Evolutionary conservation across 805 yeast species (phyloP).

Genomic region (Metschnikowia corniflorae): DNA sequence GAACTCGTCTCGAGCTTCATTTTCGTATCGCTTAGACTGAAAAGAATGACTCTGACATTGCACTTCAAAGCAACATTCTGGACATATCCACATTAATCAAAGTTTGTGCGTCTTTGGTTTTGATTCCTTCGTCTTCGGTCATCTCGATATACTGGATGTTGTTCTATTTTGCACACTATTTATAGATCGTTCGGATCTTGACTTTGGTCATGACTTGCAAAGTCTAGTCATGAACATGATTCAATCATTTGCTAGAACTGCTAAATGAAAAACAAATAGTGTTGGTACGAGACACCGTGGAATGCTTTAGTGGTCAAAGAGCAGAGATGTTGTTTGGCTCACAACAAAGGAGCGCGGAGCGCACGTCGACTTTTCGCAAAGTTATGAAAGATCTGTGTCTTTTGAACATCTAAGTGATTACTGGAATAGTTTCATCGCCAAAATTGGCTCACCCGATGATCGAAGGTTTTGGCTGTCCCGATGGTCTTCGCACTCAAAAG

Average conservation of each 20-base stretch:
- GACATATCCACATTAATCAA: constrained; percentile 68
- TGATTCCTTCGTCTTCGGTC: constrained; percentile 60
- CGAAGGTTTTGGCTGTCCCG: constrained; percentile 56
- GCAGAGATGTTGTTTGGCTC: constrained; percentile 65
- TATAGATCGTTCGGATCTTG: constrained; percentile 48
- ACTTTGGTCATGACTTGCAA: constrained; percentile 59
- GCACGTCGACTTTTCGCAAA: constrained; percentile 32
- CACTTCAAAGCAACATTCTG: constrained; percentile 52
- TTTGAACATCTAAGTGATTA: constrained; percentile 59
- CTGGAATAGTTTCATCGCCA: constrained; percentile 49
- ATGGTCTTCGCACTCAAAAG: constrained; percentile 64
- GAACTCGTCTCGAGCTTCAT: constrained; percentile 56
- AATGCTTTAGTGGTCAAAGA: constrained; percentile 55
- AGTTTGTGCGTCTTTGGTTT: constrained; percentile 61
- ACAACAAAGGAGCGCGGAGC: constrained; percentile 45
- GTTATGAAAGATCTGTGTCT: constrained; percentile 39
- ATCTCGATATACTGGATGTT: constrained; percentile 67
- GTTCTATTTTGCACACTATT: constrained; percentile 62
- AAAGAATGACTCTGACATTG: constrained; percentile 36
- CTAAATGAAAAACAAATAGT: constrained; percentile 38
- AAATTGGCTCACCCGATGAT: constrained; percentile 45
- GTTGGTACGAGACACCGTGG: constrained; percentile 46
- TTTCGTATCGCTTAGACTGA: constrained; percentile 51
- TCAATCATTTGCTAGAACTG: constrained; percentile 60
- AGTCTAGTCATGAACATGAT: constrained; percentile 62